A percentile compares a stretch with the other conserved stretches of the same genome.
These are phyloP conservation scores for Calonectria pauciramosa DNA, from an alignment of 2,329 filamentous ascomycete genomes.

Conservation along the genomic window DNA sequence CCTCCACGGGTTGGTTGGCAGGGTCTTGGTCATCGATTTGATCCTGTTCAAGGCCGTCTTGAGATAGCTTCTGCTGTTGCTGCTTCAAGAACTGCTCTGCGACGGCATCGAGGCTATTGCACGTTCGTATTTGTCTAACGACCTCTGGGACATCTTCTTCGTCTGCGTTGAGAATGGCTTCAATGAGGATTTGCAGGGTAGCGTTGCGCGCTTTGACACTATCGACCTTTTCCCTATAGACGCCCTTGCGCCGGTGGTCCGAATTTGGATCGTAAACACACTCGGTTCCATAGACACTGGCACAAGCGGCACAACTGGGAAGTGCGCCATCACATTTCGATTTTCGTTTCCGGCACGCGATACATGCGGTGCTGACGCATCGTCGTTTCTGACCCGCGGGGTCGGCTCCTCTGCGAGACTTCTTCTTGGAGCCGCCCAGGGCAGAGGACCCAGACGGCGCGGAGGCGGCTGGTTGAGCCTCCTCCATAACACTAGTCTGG, in stretches of 20 bases:
- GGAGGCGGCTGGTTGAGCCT: slow-evolving; percentile 24
- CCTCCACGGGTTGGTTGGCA: slow-evolving; percentile 59
- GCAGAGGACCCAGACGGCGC: slow-evolving; percentile 30
- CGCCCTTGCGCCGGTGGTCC: slow-evolving; percentile 95
- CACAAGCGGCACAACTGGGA: slow-evolving; percentile 94
- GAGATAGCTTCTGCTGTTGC: slow-evolving; percentile 54
- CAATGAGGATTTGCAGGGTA: slow-evolving; percentile 91
- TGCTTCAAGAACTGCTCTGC: slow-evolving; percentile 67
- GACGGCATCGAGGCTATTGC: slow-evolving; percentile 75
- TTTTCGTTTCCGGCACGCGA: slow-evolving; percentile 83
- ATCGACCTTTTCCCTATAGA: slow-evolving; percentile 95
- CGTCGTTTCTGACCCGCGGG: slow-evolving; percentile 73
- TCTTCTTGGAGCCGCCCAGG: slow-evolving; percentile 57
- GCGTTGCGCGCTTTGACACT: slow-evolving; percentile 88
- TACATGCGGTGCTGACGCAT: slow-evolving; percentile 87
- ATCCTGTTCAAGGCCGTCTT: slow-evolving; percentile 57
- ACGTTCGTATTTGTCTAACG: slow-evolving; percentile 89
- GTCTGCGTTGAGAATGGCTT: slow-evolving; percentile 90
- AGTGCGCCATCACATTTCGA: slow-evolving; percentile 93
- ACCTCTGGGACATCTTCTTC: slow-evolving; percentile 88
- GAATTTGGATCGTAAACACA: slow-evolving; percentile 97
- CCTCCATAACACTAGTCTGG: slow-evolving; percentile 37
- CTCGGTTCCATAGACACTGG: slow-evolving; percentile 90
- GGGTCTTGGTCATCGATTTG: slow-evolving; percentile 57
- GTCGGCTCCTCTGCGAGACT: slow-evolving; percentile 63